phyloP scores from a whole-genome alignment of 768 basidiomycete genomes.

The Mrakia blollopis region DNA sequence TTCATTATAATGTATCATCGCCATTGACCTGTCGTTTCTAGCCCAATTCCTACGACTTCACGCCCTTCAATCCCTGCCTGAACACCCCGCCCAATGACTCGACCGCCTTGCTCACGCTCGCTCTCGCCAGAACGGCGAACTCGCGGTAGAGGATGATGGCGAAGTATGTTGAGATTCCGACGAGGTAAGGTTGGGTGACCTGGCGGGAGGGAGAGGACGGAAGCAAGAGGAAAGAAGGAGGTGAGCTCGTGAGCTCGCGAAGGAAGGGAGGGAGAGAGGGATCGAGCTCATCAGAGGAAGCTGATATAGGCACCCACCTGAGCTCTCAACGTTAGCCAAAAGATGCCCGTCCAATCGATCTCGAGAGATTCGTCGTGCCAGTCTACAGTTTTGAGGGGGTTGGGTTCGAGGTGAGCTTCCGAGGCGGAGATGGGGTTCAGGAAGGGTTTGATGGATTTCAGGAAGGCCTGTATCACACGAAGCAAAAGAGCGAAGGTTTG shows the following conservation, averaged over 20 bases:
- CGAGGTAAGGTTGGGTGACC: constrained; percentile 29
- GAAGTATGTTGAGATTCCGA: constrained; percentile 29
- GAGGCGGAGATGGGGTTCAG: constrained; percentile 13
- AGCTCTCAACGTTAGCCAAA: constrained; percentile 17
- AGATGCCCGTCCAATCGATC: constrained; percentile 31
- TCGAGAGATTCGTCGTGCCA: constrained; percentile 28
- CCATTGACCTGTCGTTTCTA: too few relatives aligned
- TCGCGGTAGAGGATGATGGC: constrained; percentile 15
- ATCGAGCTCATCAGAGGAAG: neutral
- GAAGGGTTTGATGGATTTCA: constrained; percentile 25
- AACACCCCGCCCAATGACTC: neutral
- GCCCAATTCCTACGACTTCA: too few relatives aligned
- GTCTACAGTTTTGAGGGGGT: constrained; percentile 24
- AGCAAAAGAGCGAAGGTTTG: neutral
- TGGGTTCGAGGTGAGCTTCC: neutral
- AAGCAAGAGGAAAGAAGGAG: neutral
- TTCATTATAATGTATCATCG: too few relatives aligned
- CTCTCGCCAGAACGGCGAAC: neutral
- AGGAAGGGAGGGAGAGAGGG: too few relatives aligned
- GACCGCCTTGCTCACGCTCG: neutral
- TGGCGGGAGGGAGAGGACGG: neutral
- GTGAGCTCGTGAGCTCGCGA: neutral
- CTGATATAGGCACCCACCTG: constrained; percentile 12
- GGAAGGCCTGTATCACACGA: constrained; percentile 23
- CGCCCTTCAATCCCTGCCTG: too few relatives aligned